These are phyloP conservation scores for Penicillium psychrofluorescens DNA, from an alignment of 495 filamentous ascomycete species.

Conservation along the genomic window DNA sequence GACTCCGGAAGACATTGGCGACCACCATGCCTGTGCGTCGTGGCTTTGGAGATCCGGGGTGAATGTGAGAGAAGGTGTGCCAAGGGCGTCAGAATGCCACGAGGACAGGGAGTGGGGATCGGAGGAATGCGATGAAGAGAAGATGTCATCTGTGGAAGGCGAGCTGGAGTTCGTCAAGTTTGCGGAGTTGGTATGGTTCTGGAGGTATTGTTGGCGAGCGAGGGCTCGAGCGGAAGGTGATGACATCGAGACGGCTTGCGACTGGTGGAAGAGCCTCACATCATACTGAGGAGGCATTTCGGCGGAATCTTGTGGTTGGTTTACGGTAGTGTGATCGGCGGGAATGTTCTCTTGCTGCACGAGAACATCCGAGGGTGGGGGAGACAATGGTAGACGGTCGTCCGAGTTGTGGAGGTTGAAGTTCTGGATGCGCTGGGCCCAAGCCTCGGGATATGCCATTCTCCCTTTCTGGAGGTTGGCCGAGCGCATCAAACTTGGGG, in stretches of 20 bases:
- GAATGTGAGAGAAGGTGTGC: conserved; percentile 28
- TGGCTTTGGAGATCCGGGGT: conserved; percentile 34
- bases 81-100: conserved; percentile 39
- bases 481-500: conserved; percentile 35
- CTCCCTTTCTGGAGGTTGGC: conserved; percentile 28
- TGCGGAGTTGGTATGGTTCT: conserved; percentile 26
- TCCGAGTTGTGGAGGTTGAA: conserved; percentile 29
- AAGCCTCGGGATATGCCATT: conserved; percentile 39
- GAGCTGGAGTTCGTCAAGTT: conserved; percentile 32
- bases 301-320: conserved; percentile 17
- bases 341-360: conserved; percentile 34
- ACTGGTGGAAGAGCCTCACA: conserved; percentile 27
- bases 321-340: conserved; percentile 14
- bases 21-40: conserved; percentile 38
- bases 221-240: conserved; percentile 23
- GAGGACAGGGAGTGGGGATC: conserved; percentile 37
- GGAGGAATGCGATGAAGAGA: conserved; percentile 38
- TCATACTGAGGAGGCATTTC: conserved; percentile 34
- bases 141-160: conserved; percentile 36
- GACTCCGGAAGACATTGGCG: conserved; percentile 30
- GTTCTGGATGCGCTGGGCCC: conserved; percentile 35
- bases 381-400: conserved; percentile 37
- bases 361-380: conserved; percentile 36
- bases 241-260: conserved; percentile 32
- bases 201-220: conserved; percentile 27